Evolutionary conservation across 108 stramenopile genomes (phyloP).

Genomic region (Mediolabrus comicus): DNA sequence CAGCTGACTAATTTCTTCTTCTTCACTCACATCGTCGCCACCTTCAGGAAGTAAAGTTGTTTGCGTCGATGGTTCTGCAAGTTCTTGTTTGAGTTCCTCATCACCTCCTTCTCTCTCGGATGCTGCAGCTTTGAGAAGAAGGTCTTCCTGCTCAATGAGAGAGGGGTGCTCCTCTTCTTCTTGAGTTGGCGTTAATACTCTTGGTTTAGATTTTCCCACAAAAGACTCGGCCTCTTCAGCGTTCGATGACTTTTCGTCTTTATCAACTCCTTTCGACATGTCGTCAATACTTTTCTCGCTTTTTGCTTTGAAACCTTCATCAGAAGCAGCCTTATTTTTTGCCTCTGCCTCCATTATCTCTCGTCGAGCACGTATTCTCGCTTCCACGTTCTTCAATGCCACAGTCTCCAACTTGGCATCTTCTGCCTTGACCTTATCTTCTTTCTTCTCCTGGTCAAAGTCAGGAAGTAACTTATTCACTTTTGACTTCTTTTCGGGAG

Average conservation of each 20-base stretch:
- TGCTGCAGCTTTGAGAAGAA: neutral
- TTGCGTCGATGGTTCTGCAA: neutral
- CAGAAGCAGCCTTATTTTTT: neutral
- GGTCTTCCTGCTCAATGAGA: neutral
- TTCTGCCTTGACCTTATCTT: conserved; percentile 23
- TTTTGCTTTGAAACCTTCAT: neutral
- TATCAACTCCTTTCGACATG: neutral
- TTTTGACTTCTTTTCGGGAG: conserved; percentile 8
- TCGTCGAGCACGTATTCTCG: conserved; percentile 32
- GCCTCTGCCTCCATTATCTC: conserved; percentile 16
- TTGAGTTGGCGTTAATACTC: neutral
- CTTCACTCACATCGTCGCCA: conserved; percentile 3
- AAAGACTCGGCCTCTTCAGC: conserved; percentile 13
- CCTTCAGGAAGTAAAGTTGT: neutral
- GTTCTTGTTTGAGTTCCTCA: neutral
- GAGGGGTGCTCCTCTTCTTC: neutral
- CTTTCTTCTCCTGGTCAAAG: conserved; percentile 9
- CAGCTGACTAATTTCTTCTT: conserved; percentile 38
- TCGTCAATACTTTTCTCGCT: neutral
- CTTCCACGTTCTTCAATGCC: conserved; percentile 39
- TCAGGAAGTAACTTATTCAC: conserved; percentile 29
- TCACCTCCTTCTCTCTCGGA: neutral
- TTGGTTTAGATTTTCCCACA: neutral
- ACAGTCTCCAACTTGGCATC: conserved; percentile 12
- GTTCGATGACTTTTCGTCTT: neutral